Evolutionary conservation across 352 stramenopile species (phyloP), one percentile per base, ranked within the genome.

Genomic region (Globisporangium yorkense): DNA sequence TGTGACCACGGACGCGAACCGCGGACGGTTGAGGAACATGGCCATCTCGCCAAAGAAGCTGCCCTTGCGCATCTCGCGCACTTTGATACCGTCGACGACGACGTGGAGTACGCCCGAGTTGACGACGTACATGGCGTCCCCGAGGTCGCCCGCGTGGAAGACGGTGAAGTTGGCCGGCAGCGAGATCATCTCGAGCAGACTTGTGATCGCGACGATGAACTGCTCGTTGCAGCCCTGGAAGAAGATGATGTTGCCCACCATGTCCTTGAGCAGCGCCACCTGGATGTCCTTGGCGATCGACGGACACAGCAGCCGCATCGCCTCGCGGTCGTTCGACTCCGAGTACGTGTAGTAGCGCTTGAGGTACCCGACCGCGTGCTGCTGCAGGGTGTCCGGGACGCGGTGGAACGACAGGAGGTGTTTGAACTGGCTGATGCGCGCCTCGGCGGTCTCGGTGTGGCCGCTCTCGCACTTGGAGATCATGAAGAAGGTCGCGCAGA

Each of bases 261-360:
- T 88, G 20, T 70, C 66, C 41, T 80, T 80, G 29, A 89, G 57
- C 16, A 92, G 53, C 50, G 84, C 74, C 21, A 89, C 79, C 55
- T 89, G 81, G 31, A 92, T 79, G 35, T 92, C 82, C 51, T 87
- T 87, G 0, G 71, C 72, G 49, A 92, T 88, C 0, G 82, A 92
- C 3, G 82, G 79, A 61, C 82, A 92, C 0, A 92, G 56, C 3
- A 89, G 44, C 51, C 84, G 78, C 7, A 84, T 69, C 0, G 82
- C 77, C 57, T 80, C 70, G 3, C 79, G 77, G 56, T 88, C 77
- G 51, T 87, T 87, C 16, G 73, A 81, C 44, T 92, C 82, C 1
- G 74, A 70, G 31, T 86, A 75, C 0, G 79, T 88, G 65, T 89
- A 84, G 46, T 87, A 78, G 5, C 79, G 69, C 61, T 83, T 78